These are phyloP conservation scores for Rhodotorula graminis DNA, from an alignment of 768 basidiomycete genomes.

Conservation along the genomic window DNA sequence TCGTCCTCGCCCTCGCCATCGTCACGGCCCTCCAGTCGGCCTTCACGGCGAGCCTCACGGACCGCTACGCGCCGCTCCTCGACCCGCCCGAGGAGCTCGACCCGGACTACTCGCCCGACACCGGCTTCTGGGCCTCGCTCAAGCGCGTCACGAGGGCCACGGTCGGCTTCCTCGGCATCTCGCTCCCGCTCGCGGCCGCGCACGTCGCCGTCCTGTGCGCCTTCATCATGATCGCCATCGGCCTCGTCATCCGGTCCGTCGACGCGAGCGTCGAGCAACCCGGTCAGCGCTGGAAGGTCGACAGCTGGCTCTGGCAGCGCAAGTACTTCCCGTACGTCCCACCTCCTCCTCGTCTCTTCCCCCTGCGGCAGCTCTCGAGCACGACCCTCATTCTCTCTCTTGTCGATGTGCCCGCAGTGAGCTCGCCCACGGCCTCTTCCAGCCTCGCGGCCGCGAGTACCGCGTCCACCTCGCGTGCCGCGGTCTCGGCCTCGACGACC, in stretches of 20 bases:
- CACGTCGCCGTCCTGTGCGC: constrained; percentile 24
- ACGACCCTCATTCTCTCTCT: too few relatives aligned
- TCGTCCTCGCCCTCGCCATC: constrained; percentile 31
- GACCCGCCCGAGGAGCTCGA: constrained; percentile 25
- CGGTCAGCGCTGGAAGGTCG: constrained; percentile 34
- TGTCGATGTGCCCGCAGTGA: constrained; percentile 1
- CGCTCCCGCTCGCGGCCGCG: constrained; percentile 29
- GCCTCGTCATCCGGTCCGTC: constrained; percentile 18
- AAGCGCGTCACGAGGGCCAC: constrained; percentile 5
- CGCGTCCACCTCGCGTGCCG: constrained; percentile 35
- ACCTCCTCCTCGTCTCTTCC: not conserved
- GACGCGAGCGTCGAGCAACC: constrained; percentile 33
- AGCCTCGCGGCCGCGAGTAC: constrained; percentile 29
- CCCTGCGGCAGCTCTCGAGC: too few relatives aligned
- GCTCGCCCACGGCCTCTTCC: constrained; percentile 17
- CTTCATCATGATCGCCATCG: constrained; percentile 13
- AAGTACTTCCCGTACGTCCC: constrained; percentile 30
- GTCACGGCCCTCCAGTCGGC: constrained; percentile 23
- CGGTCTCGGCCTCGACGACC: constrained; percentile 31
- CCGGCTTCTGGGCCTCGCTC: constrained; percentile 5
- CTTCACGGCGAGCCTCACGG: constrained; percentile 19
- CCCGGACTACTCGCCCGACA: constrained; percentile 3
- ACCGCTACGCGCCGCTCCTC: constrained; percentile 31
- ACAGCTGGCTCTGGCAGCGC: constrained; percentile 19
- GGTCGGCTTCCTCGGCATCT: constrained; percentile 29